These are phyloP conservation scores for Pseudonitzschia pungens DNA, from an alignment of 108 stramenopile genomes.

Conservation along the genomic window DNA sequence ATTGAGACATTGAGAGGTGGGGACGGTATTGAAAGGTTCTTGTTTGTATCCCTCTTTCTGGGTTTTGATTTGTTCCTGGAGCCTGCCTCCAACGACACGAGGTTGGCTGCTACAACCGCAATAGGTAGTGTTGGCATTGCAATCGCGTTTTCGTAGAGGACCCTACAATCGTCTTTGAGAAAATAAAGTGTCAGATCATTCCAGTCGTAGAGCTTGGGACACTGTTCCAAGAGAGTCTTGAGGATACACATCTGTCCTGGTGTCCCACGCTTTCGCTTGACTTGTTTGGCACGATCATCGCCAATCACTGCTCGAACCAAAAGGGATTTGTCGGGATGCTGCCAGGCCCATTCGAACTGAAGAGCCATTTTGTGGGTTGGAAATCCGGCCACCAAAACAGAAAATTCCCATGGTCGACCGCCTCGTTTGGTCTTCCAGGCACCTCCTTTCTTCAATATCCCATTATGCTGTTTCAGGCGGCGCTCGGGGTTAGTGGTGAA, in stretches of 20 bases:
- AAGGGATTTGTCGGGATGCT: conserved; percentile 55
- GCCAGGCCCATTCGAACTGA: conserved; percentile 88
- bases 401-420: conserved; percentile 75
- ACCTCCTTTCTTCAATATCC: conserved; percentile 63
- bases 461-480: conserved; percentile 76
- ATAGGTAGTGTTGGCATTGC: not conserved
- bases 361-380: conserved; percentile 58
- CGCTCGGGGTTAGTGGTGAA: conserved; percentile 63
- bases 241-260: conserved; percentile 40
- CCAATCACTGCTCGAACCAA: conserved; percentile 55
- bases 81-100: not conserved
- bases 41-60: not conserved
- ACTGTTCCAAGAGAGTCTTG: conserved; percentile 36
- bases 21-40: not conserved
- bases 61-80: not conserved
- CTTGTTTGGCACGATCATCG: conserved; percentile 37
- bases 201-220: conserved; percentile 26
- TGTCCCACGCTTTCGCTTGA: conserved; percentile 48
- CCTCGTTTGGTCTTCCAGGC: conserved; percentile 60
- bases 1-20: not conserved
- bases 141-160: conserved; percentile 12
- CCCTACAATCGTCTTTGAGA: conserved; percentile 20
- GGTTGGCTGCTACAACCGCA: not conserved
- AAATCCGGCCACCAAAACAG: conserved; percentile 60
- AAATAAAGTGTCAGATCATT: conserved; percentile 38